Evolutionary conservation across 441 rosid species (phyloP), one percentile per base, ranked within the genome.

Genomic region (Mallotus japonicus): DNA sequence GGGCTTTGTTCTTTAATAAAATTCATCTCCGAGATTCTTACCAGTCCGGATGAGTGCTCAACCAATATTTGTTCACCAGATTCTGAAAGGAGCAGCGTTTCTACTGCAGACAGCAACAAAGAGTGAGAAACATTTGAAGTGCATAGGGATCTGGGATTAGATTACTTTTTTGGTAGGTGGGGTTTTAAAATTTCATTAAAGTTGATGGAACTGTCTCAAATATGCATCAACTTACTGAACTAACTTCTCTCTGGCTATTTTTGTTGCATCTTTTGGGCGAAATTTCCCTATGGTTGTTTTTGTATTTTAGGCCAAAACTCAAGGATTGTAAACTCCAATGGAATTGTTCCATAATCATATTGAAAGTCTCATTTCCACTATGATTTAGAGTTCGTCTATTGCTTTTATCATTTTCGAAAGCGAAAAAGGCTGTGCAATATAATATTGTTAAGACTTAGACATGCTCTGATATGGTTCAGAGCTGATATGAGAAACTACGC

Each of bases 1-100:
- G 98, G 98, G 58, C 89, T 96, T 37, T 93, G 97, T 83, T 96
- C 98, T 67, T 80, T 93, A 74, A 93, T 93, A 69, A 92, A 92
- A 81, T 84, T 92, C 72, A 75, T 96, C 75, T 90, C 93, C 17
- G 92, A 87, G 78, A 83, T 90, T 69, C 84, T 92, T 64, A 76
- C 85, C 37, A 67, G 74, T 68, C 82, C 86, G 15, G 84, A 85
- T 70, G 88, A 85, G 24, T 60, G 82, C 73, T 68, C 83, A 50
- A 70, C 67, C 17, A 81, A 76, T 74, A 62, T 62, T 71, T 49
- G 74, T 79, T 71, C 65, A 28, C 72, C 57, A 37, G 84, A 82
- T 24, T 59, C 80, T 24, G 73, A 82, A 44, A 68, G 73, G 71
- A 75, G 57, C 47, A 46, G 63, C 74, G 17, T n/a, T 46, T 42